A percentile compares a stretch with the other conserved stretches of the same genome.
Conservation (phyloP, 495 filamentous ascomycete species). For the Penicillium herquei region DNA sequence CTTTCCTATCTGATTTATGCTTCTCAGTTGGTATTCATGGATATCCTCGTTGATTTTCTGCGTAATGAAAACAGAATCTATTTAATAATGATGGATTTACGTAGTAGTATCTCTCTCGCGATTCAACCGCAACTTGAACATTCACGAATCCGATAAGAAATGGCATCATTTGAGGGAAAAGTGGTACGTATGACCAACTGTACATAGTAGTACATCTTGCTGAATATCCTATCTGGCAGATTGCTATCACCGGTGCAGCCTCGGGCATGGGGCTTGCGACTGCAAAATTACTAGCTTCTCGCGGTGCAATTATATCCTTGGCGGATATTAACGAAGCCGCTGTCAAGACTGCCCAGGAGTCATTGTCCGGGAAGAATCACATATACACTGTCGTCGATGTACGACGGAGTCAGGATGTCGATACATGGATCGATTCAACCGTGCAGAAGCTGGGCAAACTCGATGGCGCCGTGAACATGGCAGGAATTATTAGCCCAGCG, state of each 20-base stretch:
- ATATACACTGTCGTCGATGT: conserved; percentile 36
- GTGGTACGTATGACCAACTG: conserved; percentile 1
- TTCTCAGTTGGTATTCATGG: background rate
- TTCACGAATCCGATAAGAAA: background rate
- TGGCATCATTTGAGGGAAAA: conserved; percentile 18
- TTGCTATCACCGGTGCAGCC: conserved; percentile 20
- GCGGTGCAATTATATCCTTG: conserved; percentile 45
- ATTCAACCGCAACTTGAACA: no score
- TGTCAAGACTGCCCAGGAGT: conserved; percentile 17
- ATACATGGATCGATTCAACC: conserved; percentile 39
- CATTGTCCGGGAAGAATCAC: conserved; percentile 10
- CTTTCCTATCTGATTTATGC: conserved; percentile 2
- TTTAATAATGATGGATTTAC: no score
- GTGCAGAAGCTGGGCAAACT: conserved; percentile 36
- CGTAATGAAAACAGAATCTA: no score
- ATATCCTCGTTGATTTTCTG: no score
- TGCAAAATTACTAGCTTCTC: conserved; percentile 36
- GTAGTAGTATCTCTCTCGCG: no score
- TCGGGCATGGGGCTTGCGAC: conserved; percentile 36
- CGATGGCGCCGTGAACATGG: conserved; percentile 54
- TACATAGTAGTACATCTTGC: background rate
- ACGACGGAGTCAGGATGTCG: conserved; percentile 32
- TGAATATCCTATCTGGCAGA: background rate
- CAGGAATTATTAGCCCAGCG: conserved; percentile 39
- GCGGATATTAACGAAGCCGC: conserved; percentile 42